Base-by-base conservation (phyloP, 2,329 filamentous ascomycete genomes). In the Fusarium palustre region DNA sequence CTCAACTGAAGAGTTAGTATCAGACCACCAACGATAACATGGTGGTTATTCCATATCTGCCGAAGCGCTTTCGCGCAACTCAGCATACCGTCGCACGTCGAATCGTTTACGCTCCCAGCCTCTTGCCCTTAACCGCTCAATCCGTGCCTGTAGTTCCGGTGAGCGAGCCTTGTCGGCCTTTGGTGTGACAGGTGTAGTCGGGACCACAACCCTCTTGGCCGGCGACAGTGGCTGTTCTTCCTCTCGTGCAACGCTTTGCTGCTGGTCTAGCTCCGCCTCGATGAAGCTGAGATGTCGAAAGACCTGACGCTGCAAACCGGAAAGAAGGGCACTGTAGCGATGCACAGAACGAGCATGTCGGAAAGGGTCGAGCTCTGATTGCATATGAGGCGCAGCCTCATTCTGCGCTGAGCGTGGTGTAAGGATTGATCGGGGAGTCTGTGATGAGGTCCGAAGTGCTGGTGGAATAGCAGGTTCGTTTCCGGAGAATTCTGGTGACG, bases 81-180 rank as follows among this genome's bases (percentile, higher is more conserved):
- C 80, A 73, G 87, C 83, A 71, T 89, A 89, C 38, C 84, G 81
- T 45, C 78, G 76, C 8, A 79, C 77, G 64, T 89, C 84, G 68
- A 89, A 89, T 24, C 87, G 82, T 68, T 83, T 83, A 30, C 87
- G 79, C 71, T 82, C 82, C 87, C 87, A 89, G 4, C 86, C 86
- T 50, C 72, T 80, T n/a, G 82, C 82, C 22, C 85, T 82, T 13
- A 89, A 77, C 12, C 83, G 81, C 76, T 87, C 85, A 67, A 89
- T 88, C 25, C 87, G 82, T 9, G 83, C 80, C 60, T 81, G 79
- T 4, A 87, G 76, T 34, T 86, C 84, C 20, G 81, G 70, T 3
- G 71, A 69, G 20, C 79, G 79, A 55, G 78, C 68, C 55, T 82
- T 80, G 28, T 81, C 80, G 42, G 77, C 25, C 39, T 55, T 65